Evolutionary conservation across 140 eudicot species (phyloP).

Genomic region (Stevia rebaudiana): DNA sequence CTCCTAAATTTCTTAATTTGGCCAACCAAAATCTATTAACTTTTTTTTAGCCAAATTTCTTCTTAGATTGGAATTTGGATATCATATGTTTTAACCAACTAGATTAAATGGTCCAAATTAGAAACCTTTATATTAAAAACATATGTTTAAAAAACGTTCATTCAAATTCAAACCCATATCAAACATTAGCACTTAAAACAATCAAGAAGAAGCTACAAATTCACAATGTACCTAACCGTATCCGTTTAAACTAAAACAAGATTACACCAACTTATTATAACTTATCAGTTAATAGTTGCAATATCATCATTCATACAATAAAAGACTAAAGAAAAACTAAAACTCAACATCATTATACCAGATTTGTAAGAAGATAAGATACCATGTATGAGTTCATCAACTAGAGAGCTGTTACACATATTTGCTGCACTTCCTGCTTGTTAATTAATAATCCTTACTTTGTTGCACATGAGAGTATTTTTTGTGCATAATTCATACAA

Average conservation of each 20-base stretch:
- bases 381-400: constrained; percentile 19
- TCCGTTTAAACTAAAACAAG: constrained; percentile 22
- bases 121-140: not conserved
- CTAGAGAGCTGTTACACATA: constrained; percentile 15
- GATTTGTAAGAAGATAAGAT: constrained; percentile 12
- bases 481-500: constrained; percentile 22
- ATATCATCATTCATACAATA: constrained; percentile 20
- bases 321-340: constrained; percentile 8
- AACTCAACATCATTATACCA: constrained; percentile 23
- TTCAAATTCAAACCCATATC: constrained; percentile 21
- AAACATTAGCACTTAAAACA: constrained; percentile 20
- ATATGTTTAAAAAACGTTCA: not conserved
- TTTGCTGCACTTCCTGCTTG: constrained; percentile 25
- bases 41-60: too few species aligned
- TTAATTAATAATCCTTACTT: constrained; percentile 29
- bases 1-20: too few species aligned
- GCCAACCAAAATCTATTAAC: too few species aligned
- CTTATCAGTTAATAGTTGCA: constrained; percentile 21
- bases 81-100: not conserved
- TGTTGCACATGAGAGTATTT: constrained; percentile 10
- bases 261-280: constrained; percentile 32
- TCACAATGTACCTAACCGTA: constrained; percentile 21
- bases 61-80: too few species aligned
- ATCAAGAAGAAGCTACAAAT: constrained; percentile 24
- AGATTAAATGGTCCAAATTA: not conserved